Evolutionary conservation across 345 rosid species (phyloP).

Genomic region (Draba incana): DNA sequence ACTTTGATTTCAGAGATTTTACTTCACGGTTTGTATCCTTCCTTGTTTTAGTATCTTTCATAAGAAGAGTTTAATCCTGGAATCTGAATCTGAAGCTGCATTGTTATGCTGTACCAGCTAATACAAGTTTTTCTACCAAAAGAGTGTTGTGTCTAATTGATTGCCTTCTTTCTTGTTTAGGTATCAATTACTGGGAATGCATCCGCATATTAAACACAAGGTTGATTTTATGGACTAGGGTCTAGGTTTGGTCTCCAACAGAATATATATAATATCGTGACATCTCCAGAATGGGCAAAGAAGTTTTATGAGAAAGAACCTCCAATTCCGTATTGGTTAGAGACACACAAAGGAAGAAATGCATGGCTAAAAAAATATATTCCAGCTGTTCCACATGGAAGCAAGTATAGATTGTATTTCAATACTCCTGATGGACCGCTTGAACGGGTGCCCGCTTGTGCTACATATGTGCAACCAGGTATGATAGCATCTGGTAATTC

Average conservation of each 20-base stretch:
- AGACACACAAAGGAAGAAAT: constrained; percentile 90
- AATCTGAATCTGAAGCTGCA: neutral
- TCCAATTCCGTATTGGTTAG: constrained; percentile 89
- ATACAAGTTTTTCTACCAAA: neutral
- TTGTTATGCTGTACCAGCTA: neutral
- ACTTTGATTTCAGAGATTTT: constrained; percentile 61
- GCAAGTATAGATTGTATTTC: constrained; percentile 89
- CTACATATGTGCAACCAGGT: constrained; percentile 93
- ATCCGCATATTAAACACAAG: constrained; percentile 88
- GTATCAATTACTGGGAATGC: constrained; percentile 79
- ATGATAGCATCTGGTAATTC: constrained; percentile 26
- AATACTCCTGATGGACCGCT: constrained; percentile 88
- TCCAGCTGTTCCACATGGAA: constrained; percentile 89
- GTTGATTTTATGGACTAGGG: constrained; percentile 96
- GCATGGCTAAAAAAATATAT: constrained; percentile 90
- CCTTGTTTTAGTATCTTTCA: neutral
- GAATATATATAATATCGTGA: constrained; percentile 52
- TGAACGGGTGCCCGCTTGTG: constrained; percentile 97
- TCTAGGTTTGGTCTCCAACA: constrained; percentile 67
- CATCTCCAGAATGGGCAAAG: constrained; percentile 66
- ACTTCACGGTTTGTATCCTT: constrained; percentile 70
- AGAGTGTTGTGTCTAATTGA: constrained; percentile 4
- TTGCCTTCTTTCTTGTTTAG: constrained; percentile 41
- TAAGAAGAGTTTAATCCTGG: neutral
- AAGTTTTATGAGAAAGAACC: constrained; percentile 70